Conservation (phyloP, 192 early-diverging fungal species). For the Coemansia sp. region DNA sequence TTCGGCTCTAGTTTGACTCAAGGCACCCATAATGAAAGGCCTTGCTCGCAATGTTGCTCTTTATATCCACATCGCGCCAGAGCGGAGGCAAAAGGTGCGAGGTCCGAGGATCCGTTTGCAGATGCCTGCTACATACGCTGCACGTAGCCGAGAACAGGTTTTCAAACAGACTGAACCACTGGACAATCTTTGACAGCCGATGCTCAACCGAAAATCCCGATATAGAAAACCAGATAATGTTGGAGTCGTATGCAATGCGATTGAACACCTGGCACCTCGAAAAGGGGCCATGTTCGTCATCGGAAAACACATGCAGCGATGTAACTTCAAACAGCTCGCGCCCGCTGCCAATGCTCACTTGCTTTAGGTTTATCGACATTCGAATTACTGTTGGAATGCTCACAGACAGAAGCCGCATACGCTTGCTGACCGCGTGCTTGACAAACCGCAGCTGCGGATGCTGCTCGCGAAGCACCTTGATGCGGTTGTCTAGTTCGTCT, state of each 20-base stretch:
- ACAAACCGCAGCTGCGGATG: slow-evolving; percentile 30
- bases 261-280: slow-evolving; percentile 46
- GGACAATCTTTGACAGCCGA: slow-evolving; percentile 40
- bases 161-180: slow-evolving; percentile 49
- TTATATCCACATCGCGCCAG: slow-evolving; percentile 44
- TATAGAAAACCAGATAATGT: slow-evolving; percentile 50
- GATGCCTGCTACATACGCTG: slow-evolving; percentile 38
- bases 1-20: slow-evolving; percentile 7
- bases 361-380: slow-evolving; percentile 44
- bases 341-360: slow-evolving; percentile 14
- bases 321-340: slow-evolving; percentile 30
- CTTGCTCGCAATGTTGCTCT: slow-evolving; percentile 24
- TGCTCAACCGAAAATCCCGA: slow-evolving; percentile 50
- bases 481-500: slow-evolving; percentile 25
- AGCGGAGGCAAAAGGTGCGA: slow-evolving; percentile 50
- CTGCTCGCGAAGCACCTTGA: slow-evolving; percentile 19
- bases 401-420: slow-evolving; percentile 35
- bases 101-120: slow-evolving; percentile 52
- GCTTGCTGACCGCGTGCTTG: slow-evolving; percentile 22
- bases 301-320: slow-evolving; percentile 29
- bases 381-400: slow-evolving; percentile 43
- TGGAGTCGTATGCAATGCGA: slow-evolving; percentile 43
- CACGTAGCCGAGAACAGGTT: slow-evolving; percentile 51
- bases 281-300: slow-evolving; percentile 37
- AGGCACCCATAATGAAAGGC: slow-evolving; percentile 49